A percentile compares a stretch with the other conserved stretches of the same genome.
Conservation (phyloP, 352 stramenopile species). For the Pythium periplocum region DNA sequence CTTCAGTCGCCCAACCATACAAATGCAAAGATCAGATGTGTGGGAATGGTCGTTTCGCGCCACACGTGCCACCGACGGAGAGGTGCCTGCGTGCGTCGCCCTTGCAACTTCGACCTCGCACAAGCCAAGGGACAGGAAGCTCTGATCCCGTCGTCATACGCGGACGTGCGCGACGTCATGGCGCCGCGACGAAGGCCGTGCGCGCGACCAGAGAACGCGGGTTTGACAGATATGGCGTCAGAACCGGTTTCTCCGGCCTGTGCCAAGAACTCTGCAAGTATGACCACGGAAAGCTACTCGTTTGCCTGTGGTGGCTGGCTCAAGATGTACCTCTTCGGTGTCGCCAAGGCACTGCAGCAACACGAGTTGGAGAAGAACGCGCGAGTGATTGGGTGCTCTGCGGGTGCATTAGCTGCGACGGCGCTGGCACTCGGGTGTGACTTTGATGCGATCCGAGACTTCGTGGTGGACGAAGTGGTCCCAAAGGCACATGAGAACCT, state of each 20-base stretch:
- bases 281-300: conserved; percentile 51
- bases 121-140: too few species aligned
- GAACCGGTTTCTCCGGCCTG: background rate
- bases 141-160: too few species aligned
- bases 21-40: too few species aligned
- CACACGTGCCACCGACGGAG: too few species aligned
- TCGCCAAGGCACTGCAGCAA: conserved; percentile 81
- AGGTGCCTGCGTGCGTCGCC: too few species aligned
- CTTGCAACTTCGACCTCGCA: too few species aligned
- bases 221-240: too few species aligned
- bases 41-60: too few species aligned
- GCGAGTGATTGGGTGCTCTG: conserved; percentile 75
- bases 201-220: too few species aligned
- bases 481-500: conserved; percentile 45
- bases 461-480: conserved; percentile 46
- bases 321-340: conserved; percentile 87
- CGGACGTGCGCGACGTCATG: too few species aligned
- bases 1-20: too few species aligned
- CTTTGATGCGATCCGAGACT: conserved; percentile 66
- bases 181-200: too few species aligned
- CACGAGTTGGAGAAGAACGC: conserved; percentile 51
- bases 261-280: background rate
- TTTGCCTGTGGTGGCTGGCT: conserved; percentile 86
- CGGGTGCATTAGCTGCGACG: conserved; percentile 66
- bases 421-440: conserved; percentile 64